Evolutionary conservation across 1,284 basidiomycete species (phyloP).

Genomic region (Inonotus hispidus): DNA sequence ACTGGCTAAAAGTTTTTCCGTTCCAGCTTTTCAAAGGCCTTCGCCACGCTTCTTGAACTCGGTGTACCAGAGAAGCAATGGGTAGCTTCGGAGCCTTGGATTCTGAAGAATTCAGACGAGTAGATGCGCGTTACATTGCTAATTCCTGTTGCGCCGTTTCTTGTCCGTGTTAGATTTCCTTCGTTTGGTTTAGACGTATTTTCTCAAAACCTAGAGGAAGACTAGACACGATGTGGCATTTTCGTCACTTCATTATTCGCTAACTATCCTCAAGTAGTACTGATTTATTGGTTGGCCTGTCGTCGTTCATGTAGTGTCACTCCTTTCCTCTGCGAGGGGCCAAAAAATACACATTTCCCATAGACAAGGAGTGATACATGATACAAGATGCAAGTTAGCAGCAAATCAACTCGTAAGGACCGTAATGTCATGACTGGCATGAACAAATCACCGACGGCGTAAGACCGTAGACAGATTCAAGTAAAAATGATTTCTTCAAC

Average conservation of each 20-base stretch:
- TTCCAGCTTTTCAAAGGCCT: slow-evolving; percentile 68
- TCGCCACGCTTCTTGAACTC: slow-evolving; percentile 79
- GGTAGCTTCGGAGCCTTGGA: slow-evolving; percentile 64
- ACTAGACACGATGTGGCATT: not conserved
- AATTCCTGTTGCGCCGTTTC: not conserved
- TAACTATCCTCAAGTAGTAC: not conserved
- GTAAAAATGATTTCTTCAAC: slow-evolving; percentile 9
- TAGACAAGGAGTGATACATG: not conserved
- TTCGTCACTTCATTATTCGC: not conserved
- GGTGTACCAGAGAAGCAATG: slow-evolving; percentile 82
- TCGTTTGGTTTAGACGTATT: not conserved
- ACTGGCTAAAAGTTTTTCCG: not conserved
- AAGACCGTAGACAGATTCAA: too few relatives aligned
- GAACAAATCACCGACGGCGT: not conserved
- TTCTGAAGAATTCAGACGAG: slow-evolving; percentile 41
- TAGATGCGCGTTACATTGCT: not conserved
- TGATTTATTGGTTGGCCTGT: not conserved
- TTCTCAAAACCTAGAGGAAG: not conserved
- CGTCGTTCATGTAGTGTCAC: not conserved
- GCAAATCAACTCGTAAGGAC: not conserved
- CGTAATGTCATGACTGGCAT: not conserved
- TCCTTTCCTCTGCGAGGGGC: not conserved
- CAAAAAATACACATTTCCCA: not conserved
- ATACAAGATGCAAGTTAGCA: not conserved
- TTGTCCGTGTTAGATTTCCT: not conserved